phyloP scores from a whole-genome alignment of 495 filamentous ascomycete genomes.

The Aspergillus biplanus region DNA sequence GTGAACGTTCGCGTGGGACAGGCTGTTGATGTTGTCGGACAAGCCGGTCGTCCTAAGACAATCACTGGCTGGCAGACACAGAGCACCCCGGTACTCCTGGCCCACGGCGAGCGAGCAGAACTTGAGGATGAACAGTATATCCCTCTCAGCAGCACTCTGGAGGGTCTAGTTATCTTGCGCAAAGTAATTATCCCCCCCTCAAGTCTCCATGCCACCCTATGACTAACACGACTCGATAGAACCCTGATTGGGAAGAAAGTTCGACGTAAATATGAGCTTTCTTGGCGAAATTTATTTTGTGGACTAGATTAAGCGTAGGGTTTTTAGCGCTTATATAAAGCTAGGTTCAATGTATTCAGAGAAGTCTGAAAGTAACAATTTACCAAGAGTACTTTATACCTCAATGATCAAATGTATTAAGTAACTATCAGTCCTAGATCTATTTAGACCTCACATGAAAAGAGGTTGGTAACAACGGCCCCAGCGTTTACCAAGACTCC shows the following conservation, averaged over 20 bases:
- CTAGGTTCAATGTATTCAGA: slow-evolving; percentile 48
- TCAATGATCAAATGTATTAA: slow-evolving; percentile 11
- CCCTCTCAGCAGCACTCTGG: slow-evolving; percentile 83
- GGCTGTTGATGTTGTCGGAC: slow-evolving; percentile 96
- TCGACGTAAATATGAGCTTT: slow-evolving; percentile 36
- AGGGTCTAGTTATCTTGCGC: slow-evolving; percentile 93
- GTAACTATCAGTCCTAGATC: slow-evolving; percentile 1
- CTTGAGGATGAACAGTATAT: slow-evolving; percentile 98
- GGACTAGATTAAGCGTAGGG: slow-evolving; percentile 25
- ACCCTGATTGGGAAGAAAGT: slow-evolving; percentile 55
- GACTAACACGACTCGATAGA: slow-evolving; percentile 43
- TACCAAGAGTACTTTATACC: slow-evolving; percentile 1
- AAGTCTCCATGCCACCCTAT: neutral
- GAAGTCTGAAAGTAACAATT: slow-evolving; percentile 34
- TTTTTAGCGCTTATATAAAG: slow-evolving; percentile 30
- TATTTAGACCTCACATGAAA: slow-evolving; percentile 6
- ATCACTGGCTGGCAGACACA: slow-evolving; percentile 99
- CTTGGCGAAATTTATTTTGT: slow-evolving; percentile 26
- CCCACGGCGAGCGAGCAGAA: slow-evolving; percentile 93
- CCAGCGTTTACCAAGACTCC: too few relatives aligned
- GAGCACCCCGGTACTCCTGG: slow-evolving; percentile 91
- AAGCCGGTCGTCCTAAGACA: slow-evolving; percentile 95
- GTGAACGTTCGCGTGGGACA: slow-evolving; percentile 98
- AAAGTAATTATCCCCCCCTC: slow-evolving; percentile 66
- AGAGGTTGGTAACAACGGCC: too few relatives aligned